These are phyloP conservation scores for Schizochytrium sp. DNA, from an alignment of 108 stramenopile genomes.

Conservation along the genomic window DNA sequence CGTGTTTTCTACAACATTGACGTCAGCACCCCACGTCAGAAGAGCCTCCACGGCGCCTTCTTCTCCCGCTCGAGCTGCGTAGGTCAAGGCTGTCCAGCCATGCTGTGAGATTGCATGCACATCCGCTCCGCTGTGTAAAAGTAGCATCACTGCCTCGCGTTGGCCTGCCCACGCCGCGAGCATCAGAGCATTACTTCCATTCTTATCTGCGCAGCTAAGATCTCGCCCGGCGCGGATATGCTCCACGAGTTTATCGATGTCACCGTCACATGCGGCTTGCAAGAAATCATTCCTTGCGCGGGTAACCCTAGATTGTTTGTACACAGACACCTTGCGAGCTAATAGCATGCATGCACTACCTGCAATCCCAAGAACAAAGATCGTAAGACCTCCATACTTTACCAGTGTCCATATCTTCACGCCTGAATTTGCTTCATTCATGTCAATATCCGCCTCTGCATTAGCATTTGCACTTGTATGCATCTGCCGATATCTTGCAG, in stretches of 20 bases:
- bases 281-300: constrained; percentile 50
- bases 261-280: constrained; percentile 53
- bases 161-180: constrained; percentile 51
- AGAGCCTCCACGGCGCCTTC: constrained; percentile 16
- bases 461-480: too few species aligned
- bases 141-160: constrained; percentile 22
- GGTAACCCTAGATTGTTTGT: background rate
- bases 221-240: constrained; percentile 1
- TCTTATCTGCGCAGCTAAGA: constrained; percentile 43
- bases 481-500: too few species aligned
- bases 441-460: too few species aligned
- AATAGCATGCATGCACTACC: background rate
- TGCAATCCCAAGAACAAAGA: too few species aligned
- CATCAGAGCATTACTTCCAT: constrained; percentile 51
- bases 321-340: background rate
- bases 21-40: constrained; percentile 50
- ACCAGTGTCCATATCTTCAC: too few species aligned
- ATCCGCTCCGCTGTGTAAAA: constrained; percentile 21
- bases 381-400: too few species aligned
- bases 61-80: constrained; percentile 53
- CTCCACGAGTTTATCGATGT: constrained; percentile 24
- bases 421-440: too few species aligned
- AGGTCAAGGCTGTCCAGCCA: constrained; percentile 53
- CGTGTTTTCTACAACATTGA: constrained; percentile 36
- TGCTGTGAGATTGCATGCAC: constrained; percentile 35